phyloP scores from a whole-genome alignment of 345 rosid species.

The Ailanthus altissimus region DNA sequence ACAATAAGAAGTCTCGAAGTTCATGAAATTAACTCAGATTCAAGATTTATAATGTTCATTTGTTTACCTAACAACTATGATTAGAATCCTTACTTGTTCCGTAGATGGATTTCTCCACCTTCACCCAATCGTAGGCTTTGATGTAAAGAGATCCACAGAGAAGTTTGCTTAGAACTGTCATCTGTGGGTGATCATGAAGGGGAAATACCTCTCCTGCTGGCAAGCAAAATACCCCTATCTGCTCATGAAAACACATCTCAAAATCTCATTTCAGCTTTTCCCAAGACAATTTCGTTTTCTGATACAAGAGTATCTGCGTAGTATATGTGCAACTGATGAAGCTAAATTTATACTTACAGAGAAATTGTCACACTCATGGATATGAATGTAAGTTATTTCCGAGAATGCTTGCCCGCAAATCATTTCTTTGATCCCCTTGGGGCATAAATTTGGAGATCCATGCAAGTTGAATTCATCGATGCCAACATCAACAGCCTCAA shows the following conservation, averaged over 20 bases:
- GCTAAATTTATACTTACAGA: slow-evolving; percentile 29
- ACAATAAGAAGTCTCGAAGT: background rate
- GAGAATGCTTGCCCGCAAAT: slow-evolving; percentile 31
- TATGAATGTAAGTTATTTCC: slow-evolving; percentile 46
- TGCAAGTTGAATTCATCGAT: slow-evolving; percentile 32
- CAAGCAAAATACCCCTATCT: slow-evolving; percentile 52
- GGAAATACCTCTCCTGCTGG: slow-evolving; percentile 41
- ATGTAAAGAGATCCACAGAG: slow-evolving; percentile 47
- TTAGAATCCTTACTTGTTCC: slow-evolving; percentile 30
- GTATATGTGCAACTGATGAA: background rate
- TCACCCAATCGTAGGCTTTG: slow-evolving; percentile 49
- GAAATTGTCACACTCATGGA: slow-evolving; percentile 41
- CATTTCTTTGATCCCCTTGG: slow-evolving; percentile 19
- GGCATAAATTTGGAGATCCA: slow-evolving; percentile 27
- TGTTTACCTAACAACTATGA: too few relatives aligned
- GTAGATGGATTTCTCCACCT: slow-evolving; percentile 15
- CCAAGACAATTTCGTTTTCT: background rate
- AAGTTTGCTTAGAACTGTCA: slow-evolving; percentile 56
- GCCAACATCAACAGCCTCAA: slow-evolving; percentile 47
- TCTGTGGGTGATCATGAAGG: slow-evolving; percentile 54
- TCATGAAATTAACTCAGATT: background rate
- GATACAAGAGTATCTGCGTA: background rate
- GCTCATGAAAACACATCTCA: slow-evolving; percentile 1
- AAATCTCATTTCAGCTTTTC: background rate
- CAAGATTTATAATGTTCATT: too few relatives aligned